Evolutionary conservation across 495 filamentous ascomycete species (phyloP).

Genomic region (Chaetomium tenue): DNA sequence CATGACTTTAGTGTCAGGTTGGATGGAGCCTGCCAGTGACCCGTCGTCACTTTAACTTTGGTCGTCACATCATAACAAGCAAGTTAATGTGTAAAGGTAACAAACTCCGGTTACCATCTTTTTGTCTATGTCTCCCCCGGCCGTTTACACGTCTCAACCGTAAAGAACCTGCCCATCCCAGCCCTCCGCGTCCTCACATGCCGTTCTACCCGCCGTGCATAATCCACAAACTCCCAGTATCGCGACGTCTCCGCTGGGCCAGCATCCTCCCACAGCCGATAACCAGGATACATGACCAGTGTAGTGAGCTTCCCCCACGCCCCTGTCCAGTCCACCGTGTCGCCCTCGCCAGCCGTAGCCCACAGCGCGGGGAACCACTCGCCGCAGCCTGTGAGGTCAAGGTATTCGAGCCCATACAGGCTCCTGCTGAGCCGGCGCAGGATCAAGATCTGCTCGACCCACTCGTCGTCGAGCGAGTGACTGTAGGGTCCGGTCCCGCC

Average conservation of each 20-base stretch:
- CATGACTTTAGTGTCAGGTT: neutral
- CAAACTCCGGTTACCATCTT: neutral
- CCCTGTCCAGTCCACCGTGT: slow-evolving; percentile 43
- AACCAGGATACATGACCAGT: slow-evolving; percentile 40
- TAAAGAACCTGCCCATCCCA: slow-evolving; percentile 41
- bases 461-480: slow-evolving; percentile 62
- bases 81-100: neutral
- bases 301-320: slow-evolving; percentile 48
- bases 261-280: slow-evolving; percentile 29
- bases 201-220: slow-evolving; percentile 39
- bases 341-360: slow-evolving; percentile 19
- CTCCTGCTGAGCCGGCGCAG: slow-evolving; percentile 64
- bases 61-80: neutral
- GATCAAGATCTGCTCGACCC: slow-evolving; percentile 65
- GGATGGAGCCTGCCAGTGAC: neutral
- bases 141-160: slow-evolving; percentile 39
- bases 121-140: slow-evolving; percentile 6
- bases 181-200: slow-evolving; percentile 38
- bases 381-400: slow-evolving; percentile 77
- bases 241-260: slow-evolving; percentile 21
- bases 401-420: slow-evolving; percentile 70
- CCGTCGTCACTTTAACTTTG: neutral
- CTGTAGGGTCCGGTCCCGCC: slow-evolving; percentile 66
- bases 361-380: slow-evolving; percentile 66
- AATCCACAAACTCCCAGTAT: slow-evolving; percentile 31